Evolutionary conservation across 225 moss, liverwort and hornwort genomes (phyloP).

Genomic region (Lunularia cruciata): DNA sequence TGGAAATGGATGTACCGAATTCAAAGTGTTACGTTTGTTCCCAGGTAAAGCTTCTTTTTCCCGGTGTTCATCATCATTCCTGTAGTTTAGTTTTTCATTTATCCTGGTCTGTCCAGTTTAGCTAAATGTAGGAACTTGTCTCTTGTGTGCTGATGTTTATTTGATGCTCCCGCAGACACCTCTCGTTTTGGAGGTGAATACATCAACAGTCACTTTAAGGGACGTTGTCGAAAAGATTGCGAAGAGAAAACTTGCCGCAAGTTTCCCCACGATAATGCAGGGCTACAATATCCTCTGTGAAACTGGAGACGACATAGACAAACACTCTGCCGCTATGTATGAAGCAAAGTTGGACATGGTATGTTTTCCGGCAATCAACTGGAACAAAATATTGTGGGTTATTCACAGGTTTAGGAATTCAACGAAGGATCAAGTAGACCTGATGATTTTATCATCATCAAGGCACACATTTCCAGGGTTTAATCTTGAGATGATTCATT

Average conservation of each 20-base stretch:
- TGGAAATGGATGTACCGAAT: slow-evolving; percentile 77
- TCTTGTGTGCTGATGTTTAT: too few species aligned
- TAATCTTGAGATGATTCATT: too few species aligned
- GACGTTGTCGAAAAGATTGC: slow-evolving; percentile 85
- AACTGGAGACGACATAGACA: slow-evolving; percentile 90
- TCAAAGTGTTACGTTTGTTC: slow-evolving; percentile 92
- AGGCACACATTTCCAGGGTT: background rate
- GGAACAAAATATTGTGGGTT: background rate
- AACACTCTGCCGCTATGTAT: slow-evolving; percentile 74
- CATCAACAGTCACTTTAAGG: slow-evolving; percentile 68
- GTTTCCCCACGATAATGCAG: slow-evolving; percentile 87
- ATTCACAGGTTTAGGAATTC: too few species aligned
- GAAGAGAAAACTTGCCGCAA: slow-evolving; percentile 70
- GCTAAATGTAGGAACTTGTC: too few species aligned
- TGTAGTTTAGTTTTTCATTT: too few species aligned
- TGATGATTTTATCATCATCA: background rate
- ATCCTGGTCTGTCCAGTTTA: too few species aligned
- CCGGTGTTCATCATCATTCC: too few species aligned
- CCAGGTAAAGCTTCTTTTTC: too few species aligned
- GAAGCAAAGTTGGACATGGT: slow-evolving; percentile 80
- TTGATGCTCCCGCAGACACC: slow-evolving; percentile 65
- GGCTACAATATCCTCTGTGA: slow-evolving; percentile 75
- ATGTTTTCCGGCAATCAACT: background rate
- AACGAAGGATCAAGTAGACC: background rate
- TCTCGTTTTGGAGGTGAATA: slow-evolving; percentile 83